Conservation (phyloP, 106 monocot species). For the Amphibolis antarctica region DNA sequence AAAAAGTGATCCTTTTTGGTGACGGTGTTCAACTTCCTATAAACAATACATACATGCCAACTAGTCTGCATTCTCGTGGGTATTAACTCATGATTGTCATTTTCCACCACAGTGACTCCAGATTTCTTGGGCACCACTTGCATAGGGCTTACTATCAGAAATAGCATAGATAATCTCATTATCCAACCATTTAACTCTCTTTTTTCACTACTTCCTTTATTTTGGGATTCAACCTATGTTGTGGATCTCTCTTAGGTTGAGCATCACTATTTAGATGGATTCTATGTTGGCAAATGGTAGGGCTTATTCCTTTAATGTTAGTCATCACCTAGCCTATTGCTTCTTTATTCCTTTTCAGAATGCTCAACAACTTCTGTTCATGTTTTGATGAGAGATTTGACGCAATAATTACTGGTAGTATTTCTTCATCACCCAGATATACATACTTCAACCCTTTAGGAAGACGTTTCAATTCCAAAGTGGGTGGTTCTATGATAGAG, state of each 20-base stretch:
- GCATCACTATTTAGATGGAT: neutral
- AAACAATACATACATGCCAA: constrained; percentile 1
- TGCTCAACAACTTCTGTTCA: no score
- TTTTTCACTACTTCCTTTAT: neutral
- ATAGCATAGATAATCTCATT: constrained; percentile 7
- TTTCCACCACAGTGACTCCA: neutral
- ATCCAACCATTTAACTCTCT: neutral
- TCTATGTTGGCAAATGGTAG: neutral
- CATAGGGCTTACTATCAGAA: constrained; percentile 5
- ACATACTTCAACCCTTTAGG: no score
- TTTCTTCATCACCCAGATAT: no score
- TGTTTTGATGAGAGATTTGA: no score
- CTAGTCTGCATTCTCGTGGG: neutral
- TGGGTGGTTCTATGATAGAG: no score
- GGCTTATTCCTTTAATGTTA: neutral
- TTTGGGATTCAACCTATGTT: neutral
- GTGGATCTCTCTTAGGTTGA: neutral
- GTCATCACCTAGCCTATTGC: neutral
- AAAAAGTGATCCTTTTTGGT: constrained; percentile 1
- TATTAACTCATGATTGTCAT: neutral
- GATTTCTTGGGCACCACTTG: constrained; percentile 9
- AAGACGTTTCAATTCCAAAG: no score
- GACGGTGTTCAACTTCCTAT: neutral
- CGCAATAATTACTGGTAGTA: no score
- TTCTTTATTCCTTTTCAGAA: neutral